These are phyloP conservation scores for Phytopythium aichiense DNA, from an alignment of 352 stramenopile genomes.

Conservation along the genomic window DNA sequence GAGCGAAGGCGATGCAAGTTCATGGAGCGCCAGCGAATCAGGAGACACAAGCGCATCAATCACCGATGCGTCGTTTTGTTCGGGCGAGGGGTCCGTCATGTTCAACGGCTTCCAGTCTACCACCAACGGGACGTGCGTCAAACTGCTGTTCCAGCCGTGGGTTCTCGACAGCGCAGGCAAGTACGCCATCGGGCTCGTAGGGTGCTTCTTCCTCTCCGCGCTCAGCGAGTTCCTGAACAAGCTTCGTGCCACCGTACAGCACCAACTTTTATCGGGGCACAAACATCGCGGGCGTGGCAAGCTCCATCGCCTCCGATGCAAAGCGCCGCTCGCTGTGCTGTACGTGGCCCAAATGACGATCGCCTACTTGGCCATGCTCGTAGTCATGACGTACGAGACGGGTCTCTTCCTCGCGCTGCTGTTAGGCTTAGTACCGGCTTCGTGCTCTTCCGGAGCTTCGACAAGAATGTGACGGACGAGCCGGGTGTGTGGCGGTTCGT, in stretches of 20 bases:
- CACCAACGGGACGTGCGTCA: constrained; percentile 50
- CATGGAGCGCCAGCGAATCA: not conserved
- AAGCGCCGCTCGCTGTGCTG: constrained; percentile 44
- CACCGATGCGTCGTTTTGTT: constrained; percentile 9
- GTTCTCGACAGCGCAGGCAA: constrained; percentile 58
- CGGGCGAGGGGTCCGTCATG: constrained; percentile 65
- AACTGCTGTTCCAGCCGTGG: constrained; percentile 81
- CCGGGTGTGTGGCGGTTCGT: constrained; percentile 61
- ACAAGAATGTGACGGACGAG: constrained; percentile 58
- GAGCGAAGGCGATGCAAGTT: not conserved
- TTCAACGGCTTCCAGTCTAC: constrained; percentile 80
- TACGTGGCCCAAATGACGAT: constrained; percentile 75
- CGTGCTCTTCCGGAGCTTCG: constrained; percentile 75
- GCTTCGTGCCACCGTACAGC: constrained; percentile 29
- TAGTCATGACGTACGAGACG: constrained; percentile 83
- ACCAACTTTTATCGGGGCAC: constrained; percentile 16
- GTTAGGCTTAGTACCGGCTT: constrained; percentile 67
- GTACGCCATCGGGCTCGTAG: constrained; percentile 69
- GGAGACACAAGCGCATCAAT: not conserved
- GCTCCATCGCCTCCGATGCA: constrained; percentile 60
- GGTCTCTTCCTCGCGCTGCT: constrained; percentile 73
- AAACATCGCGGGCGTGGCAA: constrained; percentile 28
- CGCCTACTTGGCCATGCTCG: constrained; percentile 79
- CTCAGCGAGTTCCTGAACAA: constrained; percentile 59
- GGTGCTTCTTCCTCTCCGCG: constrained; percentile 57